Evolutionary conservation across 805 yeast genomes (phyloP).

Genomic region (Schizosaccharomyces octosporus): DNA sequence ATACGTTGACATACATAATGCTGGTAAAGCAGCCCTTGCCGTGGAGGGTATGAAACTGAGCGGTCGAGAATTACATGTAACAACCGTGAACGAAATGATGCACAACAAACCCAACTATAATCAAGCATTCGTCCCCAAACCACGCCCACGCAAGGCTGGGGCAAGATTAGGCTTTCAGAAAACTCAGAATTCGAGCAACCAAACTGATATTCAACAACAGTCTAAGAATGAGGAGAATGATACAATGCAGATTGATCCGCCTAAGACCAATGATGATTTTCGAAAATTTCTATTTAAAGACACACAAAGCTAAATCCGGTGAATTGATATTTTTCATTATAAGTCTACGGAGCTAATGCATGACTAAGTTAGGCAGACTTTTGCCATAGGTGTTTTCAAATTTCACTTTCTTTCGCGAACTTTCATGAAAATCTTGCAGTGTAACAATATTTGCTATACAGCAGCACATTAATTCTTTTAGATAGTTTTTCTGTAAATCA

Average conservation of each 20-base stretch:
- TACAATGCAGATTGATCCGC: neutral
- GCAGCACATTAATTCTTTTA: neutral
- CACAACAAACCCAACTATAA: neutral
- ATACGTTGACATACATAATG: conserved; percentile 19
- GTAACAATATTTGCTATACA: neutral
- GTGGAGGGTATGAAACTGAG: conserved; percentile 15
- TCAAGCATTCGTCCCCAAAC: neutral
- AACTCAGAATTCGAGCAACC: neutral
- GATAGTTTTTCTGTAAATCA: neutral
- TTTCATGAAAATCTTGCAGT: neutral
- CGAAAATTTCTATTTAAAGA: neutral
- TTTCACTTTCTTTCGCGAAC: neutral
- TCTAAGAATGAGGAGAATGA: neutral
- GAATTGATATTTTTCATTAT: too few species aligned
- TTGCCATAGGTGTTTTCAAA: neutral
- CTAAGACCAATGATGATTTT: neutral
- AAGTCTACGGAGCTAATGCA: too few species aligned
- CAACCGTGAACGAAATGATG: conserved; percentile 1
- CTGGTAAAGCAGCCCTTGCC: conserved; percentile 27
- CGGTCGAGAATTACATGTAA: neutral
- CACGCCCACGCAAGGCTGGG: neutral
- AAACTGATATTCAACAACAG: neutral
- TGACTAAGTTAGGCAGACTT: neutral
- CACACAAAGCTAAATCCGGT: too few species aligned
- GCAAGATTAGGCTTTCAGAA: neutral